Evolutionary conservation across 257 asterid genomes (phyloP).

Genomic region (Linaria vulgaris): DNA sequence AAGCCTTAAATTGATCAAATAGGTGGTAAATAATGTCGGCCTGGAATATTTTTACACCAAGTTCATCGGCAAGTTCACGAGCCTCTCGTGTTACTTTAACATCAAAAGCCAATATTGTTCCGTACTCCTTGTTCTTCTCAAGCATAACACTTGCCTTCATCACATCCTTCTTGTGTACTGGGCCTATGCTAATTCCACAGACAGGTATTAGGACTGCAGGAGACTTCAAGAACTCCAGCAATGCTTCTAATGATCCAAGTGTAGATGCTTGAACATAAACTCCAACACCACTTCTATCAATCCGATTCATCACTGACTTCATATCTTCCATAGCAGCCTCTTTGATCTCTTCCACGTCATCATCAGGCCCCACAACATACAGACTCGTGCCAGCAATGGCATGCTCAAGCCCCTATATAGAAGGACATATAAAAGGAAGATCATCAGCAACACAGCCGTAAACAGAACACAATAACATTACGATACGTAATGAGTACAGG

Average conservation of each 20-base stretch:
- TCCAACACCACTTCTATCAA: constrained; percentile 90
- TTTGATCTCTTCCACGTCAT: constrained; percentile 70
- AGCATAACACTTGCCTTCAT: constrained; percentile 99
- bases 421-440: constrained; percentile 14
- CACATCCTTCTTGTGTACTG: constrained; percentile 90
- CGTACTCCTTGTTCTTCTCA: constrained; percentile 92
- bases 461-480: background rate
- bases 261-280: constrained; percentile 98
- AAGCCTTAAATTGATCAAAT: constrained; percentile 93
- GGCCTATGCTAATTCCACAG: constrained; percentile 95
- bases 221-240: constrained; percentile 88
- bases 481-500: background rate
- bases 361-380: constrained; percentile 82
- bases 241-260: constrained; percentile 93
- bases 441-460: background rate
- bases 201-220: constrained; percentile 91
- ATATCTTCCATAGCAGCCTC: constrained; percentile 94
- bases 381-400: constrained; percentile 95
- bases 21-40: constrained; percentile 93
- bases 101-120: constrained; percentile 88
- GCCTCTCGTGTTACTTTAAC: constrained; percentile 92
- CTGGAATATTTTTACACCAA: constrained; percentile 74
- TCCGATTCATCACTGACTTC: constrained; percentile 89
- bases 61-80: constrained; percentile 85
- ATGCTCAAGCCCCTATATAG: constrained; percentile 90